Conservation (phyloP, 257 asterid species). For the Fraxinus cuspidata region DNA sequence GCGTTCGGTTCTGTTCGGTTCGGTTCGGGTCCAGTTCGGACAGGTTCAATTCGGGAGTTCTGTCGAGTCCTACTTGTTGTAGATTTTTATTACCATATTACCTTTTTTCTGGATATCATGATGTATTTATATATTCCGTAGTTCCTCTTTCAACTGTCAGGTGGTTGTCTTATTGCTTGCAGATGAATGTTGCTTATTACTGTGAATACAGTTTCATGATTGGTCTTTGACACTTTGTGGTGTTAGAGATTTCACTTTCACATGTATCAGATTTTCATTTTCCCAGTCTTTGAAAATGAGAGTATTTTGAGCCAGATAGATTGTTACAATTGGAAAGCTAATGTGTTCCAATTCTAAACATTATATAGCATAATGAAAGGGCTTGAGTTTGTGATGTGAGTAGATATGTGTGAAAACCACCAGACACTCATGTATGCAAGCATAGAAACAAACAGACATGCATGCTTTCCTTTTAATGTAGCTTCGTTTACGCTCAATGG, state of each 20-base stretch:
- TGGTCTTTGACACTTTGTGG: background rate
- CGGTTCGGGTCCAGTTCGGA: too few relatives aligned
- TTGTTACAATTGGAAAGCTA: background rate
- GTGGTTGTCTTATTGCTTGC: background rate
- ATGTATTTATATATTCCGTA: too few relatives aligned
- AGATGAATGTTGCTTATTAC: background rate
- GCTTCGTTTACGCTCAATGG: constrained; percentile 3
- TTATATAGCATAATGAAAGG: too few relatives aligned
- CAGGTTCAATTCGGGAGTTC: too few relatives aligned
- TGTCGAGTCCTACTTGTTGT: too few relatives aligned
- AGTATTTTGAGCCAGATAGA: background rate
- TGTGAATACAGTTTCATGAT: background rate
- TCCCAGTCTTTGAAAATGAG: background rate
- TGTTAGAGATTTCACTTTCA: background rate
- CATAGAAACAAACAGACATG: background rate
- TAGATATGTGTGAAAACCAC: background rate
- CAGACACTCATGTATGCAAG: background rate
- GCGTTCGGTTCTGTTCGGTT: too few relatives aligned
- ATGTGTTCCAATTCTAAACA: background rate
- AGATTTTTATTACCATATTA: too few relatives aligned
- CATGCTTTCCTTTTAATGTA: background rate
- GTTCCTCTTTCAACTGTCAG: background rate
- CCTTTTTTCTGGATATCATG: background rate
- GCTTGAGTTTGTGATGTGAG: too few relatives aligned
- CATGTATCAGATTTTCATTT: background rate